Percentiles rank a stretch among this genome's conserved stretches.
Conservation (phyloP, 2,329 filamentous ascomycete species). For the Fonsecaea nubica region DNA sequence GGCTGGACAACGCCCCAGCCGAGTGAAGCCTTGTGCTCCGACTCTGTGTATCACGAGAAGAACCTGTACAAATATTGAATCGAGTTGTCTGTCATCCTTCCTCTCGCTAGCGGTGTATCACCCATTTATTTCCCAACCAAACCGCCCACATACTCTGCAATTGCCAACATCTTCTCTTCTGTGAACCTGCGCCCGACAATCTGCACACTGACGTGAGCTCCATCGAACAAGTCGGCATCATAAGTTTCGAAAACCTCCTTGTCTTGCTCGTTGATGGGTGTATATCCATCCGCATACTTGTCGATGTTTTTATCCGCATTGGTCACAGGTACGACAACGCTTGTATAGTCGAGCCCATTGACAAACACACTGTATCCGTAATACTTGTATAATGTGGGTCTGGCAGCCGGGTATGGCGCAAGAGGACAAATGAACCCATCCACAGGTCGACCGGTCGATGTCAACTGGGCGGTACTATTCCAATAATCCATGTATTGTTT, state of each 20-base stretch:
- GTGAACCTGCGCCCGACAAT: conserved; percentile 58
- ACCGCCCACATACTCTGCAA: conserved; percentile 51
- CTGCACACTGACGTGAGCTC: conserved; percentile 57
- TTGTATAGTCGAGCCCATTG: conserved; percentile 52
- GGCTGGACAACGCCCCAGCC: conserved; percentile 23
- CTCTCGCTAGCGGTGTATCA: not conserved
- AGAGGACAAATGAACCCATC: conserved; percentile 58
- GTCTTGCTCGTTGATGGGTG: conserved; percentile 54
- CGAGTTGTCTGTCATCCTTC: too few relatives aligned
- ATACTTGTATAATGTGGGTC: conserved; percentile 49
- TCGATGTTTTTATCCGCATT: conserved; percentile 52
- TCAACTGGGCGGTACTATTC: conserved; percentile 61
- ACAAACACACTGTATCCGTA: conserved; percentile 49
- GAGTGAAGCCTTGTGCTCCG: conserved; percentile 11
- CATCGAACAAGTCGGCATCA: conserved; percentile 57
- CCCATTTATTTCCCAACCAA: conserved; percentile 31
- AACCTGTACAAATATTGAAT: not conserved
- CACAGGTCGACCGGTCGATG: conserved; percentile 59
- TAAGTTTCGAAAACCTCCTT: conserved; percentile 56
- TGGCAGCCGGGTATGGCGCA: conserved; percentile 51
- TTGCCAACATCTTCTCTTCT: conserved; percentile 58
- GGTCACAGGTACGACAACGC: conserved; percentile 54
- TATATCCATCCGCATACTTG: conserved; percentile 46
- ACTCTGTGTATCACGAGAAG: not conserved
- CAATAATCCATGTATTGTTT: conserved; percentile 69